phyloP scores from a whole-genome alignment of 441 rosid genomes.

The Adansonia madagascariensis region DNA sequence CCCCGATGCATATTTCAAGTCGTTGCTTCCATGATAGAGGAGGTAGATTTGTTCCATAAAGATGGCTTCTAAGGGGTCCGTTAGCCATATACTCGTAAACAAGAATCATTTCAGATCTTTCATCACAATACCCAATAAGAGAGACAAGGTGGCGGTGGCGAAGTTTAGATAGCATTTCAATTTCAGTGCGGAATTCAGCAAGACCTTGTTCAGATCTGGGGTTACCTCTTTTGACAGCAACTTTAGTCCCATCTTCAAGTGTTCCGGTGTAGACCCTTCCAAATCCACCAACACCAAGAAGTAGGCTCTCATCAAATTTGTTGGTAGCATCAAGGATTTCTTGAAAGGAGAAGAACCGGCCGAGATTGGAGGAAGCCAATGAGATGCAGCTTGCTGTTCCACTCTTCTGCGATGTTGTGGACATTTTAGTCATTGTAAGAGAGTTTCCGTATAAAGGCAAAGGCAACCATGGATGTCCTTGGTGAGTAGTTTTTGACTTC shows the following conservation, averaged over 20 bases:
- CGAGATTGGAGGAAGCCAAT: conserved; percentile 70
- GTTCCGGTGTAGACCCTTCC: conserved; percentile 94
- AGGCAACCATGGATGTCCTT: conserved; percentile 78
- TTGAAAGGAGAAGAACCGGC: conserved; percentile 79
- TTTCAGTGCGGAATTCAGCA: conserved; percentile 97
- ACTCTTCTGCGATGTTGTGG: conserved; percentile 85
- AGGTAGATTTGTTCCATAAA: conserved; percentile 85
- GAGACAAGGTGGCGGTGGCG: conserved; percentile 97
- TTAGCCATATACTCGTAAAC: conserved; percentile 97
- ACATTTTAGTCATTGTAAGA: conserved; percentile 72
- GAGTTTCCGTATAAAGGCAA: conserved; percentile 91
- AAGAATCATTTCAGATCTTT: conserved; percentile 90
- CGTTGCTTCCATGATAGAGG: conserved; percentile 77
- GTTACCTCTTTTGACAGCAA: conserved; percentile 95
- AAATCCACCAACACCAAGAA: conserved; percentile 97
- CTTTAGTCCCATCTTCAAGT: conserved; percentile 80
- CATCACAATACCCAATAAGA: conserved; percentile 95
- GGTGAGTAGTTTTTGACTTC: conserved; percentile 58
- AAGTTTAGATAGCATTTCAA: conserved; percentile 94
- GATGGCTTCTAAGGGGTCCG: conserved; percentile 93
- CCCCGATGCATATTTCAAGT: conserved; percentile 93
- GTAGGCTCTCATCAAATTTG: conserved; percentile 78
- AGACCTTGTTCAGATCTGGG: conserved; percentile 98
- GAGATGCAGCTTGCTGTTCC: conserved; percentile 85
- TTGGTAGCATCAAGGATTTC: conserved; percentile 93